phyloP scores from a whole-genome alignment of 768 basidiomycete genomes.

The Lactifluus piperatus region DNA sequence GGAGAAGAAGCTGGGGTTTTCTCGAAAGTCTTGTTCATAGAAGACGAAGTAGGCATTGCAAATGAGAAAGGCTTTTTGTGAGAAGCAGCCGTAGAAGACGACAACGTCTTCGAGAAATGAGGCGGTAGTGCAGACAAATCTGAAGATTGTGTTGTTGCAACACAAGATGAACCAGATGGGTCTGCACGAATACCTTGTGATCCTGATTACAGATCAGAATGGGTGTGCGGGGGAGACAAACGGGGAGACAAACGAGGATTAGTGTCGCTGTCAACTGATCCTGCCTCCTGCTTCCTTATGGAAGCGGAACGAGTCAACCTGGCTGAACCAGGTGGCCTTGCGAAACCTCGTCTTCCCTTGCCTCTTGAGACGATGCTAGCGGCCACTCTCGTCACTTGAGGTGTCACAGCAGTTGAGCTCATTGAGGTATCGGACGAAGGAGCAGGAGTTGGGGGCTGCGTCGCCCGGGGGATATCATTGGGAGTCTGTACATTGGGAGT shows the following conservation, averaged over 20 bases:
- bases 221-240: background rate
- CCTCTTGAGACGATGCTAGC: background rate
- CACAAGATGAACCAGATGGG: background rate
- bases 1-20: conserved; percentile 5
- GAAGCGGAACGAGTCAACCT: conserved; percentile 16
- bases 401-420: background rate
- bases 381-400: background rate
- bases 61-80: conserved; percentile 16
- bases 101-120: background rate
- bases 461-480: background rate
- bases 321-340: background rate
- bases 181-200: background rate
- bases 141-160: background rate
- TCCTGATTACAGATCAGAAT: conserved; percentile 5
- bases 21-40: conserved; percentile 11
- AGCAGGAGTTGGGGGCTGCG: background rate
- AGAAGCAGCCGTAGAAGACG: background rate
- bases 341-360: background rate
- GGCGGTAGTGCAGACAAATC: background rate
- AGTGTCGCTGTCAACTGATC: background rate
- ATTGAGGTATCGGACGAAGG: background rate
- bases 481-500: background rate
- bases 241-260: conserved; percentile 1
- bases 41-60: conserved; percentile 20
- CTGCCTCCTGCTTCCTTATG: conserved; percentile 1